Evolutionary conservation across 2,329 filamentous ascomycete genomes (phyloP).

Genomic region (Zalaria obscura): DNA sequence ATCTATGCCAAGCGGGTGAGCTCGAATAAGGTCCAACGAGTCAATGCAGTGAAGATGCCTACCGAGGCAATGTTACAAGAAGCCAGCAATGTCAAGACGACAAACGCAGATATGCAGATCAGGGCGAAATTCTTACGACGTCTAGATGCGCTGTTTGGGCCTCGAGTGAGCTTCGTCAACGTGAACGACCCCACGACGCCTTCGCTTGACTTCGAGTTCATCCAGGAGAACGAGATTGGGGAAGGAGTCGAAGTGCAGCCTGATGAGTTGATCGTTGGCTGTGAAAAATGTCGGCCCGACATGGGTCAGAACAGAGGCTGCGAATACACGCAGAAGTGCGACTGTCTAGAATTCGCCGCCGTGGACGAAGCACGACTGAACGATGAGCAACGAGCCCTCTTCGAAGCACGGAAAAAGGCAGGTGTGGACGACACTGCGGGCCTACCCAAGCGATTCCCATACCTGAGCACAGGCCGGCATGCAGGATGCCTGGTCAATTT

Average conservation of each 20-base stretch:
- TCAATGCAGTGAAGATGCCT: constrained; percentile 20
- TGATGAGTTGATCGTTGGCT: constrained; percentile 51
- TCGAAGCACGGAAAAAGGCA: constrained; percentile 12
- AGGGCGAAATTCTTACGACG: constrained; percentile 22
- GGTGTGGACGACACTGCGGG: constrained; percentile 17
- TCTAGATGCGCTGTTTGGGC: constrained; percentile 16
- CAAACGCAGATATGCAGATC: constrained; percentile 21
- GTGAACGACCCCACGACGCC: constrained; percentile 39
- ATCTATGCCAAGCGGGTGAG: constrained; percentile 20
- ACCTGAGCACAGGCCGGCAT: constrained; percentile 29
- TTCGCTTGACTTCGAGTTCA: constrained; percentile 54
- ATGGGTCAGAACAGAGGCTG: constrained; percentile 41
- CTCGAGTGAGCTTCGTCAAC: constrained; percentile 48
- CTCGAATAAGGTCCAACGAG: constrained; percentile 9
- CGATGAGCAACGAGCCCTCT: constrained; percentile 11
- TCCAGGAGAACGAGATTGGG: constrained; percentile 45
- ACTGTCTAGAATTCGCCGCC: constrained; percentile 51
- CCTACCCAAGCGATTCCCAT: constrained; percentile 45
- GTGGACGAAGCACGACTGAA: constrained; percentile 26
- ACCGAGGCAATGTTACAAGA: constrained; percentile 20
- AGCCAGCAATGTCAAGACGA: constrained; percentile 14
- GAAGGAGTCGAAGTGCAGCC: constrained; percentile 45
- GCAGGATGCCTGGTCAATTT: constrained; percentile 22
- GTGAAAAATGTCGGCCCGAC: constrained; percentile 43
- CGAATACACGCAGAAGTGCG: constrained; percentile 48